These are phyloP conservation scores for Colletotrichum shisoi DNA, from an alignment of 2,329 filamentous ascomycete genomes.

Conservation along the genomic window DNA sequence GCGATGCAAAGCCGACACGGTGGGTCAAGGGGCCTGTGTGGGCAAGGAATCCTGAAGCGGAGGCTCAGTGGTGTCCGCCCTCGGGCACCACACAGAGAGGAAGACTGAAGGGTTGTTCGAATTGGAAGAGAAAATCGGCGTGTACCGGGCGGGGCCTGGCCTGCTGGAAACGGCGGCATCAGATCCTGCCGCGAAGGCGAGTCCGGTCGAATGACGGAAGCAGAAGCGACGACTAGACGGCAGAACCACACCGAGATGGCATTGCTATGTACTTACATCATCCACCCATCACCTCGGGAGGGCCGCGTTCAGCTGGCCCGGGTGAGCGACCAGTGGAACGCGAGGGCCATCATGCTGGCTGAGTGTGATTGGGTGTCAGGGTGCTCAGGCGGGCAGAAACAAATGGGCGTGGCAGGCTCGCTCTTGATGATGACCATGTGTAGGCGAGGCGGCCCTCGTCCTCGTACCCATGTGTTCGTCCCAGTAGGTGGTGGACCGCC, in stretches of 20 bases:
- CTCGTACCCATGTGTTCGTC: neutral
- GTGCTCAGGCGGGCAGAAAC: neutral
- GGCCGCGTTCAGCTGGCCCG: slow-evolving; percentile 30
- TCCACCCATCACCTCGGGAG: slow-evolving; percentile 11
- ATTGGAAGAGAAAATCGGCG: neutral
- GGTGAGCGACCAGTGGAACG: slow-evolving; percentile 19
- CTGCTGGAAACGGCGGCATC: slow-evolving; percentile 31
- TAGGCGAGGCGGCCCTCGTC: neutral
- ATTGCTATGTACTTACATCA: slow-evolving; percentile 1
- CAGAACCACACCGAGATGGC: slow-evolving; percentile 8
- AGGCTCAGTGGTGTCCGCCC: slow-evolving; percentile 2
- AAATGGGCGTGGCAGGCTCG: neutral
- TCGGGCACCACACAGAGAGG: slow-evolving; percentile 9
- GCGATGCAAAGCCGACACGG: slow-evolving; percentile 27
- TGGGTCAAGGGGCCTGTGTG: neutral
- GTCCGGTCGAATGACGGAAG: slow-evolving; percentile 27
- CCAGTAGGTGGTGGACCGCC: neutral
- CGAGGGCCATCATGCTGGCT: slow-evolving; percentile 24
- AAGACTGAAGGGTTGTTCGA: neutral
- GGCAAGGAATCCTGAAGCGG: neutral
- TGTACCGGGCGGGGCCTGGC: neutral
- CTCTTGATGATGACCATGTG: neutral
- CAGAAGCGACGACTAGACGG: slow-evolving; percentile 12
- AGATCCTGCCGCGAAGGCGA: neutral
- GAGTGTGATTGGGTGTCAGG: neutral